Base-by-base conservation (phyloP, 345 rosid genomes). In the Sisymbrium altissimum region DNA sequence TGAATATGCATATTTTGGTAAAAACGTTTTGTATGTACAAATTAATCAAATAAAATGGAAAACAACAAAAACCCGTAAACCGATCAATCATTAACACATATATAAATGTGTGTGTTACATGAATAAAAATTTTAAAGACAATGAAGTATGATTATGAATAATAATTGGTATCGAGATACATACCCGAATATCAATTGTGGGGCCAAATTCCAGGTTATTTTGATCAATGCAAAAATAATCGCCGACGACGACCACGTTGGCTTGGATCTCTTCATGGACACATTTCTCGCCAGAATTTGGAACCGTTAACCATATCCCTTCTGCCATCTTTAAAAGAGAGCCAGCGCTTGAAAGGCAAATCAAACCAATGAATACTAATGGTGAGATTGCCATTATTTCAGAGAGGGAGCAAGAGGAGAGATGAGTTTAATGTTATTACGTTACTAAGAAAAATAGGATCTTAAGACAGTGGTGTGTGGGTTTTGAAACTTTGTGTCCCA, bases 221-320 rank as follows among this genome's bases (percentile, higher is more conserved):
- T 23, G 38, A 10, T 70, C 75, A 23, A 76, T 46, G 39, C 75
- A 76, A 48, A 76, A 2, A 54, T 63, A 76, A 58, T 55, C 46
- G 14, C 36, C 61, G 29, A 76, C 46, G 15, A 70, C 80, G n/a
- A 76, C 62, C 15, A 64, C 60, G 41, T 63, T 45, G 53, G 71
- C 38, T 38, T 70, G 71, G 30, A 77, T 77, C 38, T 56, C 60
- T 58, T 77, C 80, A 13, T 39, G 46, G 7, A 77, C 38, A 39
- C 76, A 77, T 64, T 2, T 77, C 11, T 45, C 66, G 0, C 80
- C 76, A 1, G 66, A 5, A 11, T 7, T 14, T 64, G 80, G 80
- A 70, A 77, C 52, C 2, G 76, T 70, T 38, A 77, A 38, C 80
- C 76, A 77, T 64, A 77, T 64, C 1, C 72, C 71, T 18, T 77